Evolutionary conservation across 768 basidiomycete genomes (phyloP).

Genomic region (Brasilioporus rufonigricans): DNA sequence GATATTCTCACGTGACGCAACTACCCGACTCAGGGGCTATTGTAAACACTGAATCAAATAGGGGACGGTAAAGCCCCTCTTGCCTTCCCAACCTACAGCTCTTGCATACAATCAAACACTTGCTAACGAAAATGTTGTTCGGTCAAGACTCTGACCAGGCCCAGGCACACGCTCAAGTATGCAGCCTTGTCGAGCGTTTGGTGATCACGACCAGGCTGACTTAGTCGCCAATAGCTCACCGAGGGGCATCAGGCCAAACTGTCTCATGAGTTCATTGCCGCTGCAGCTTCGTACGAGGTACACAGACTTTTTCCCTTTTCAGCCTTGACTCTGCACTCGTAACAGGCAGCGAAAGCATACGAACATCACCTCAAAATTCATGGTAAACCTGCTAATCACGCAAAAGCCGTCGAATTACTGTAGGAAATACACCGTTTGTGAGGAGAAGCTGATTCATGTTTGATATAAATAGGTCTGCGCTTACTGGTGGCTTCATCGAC

Average conservation of each 20-base stretch:
- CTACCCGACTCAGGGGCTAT: neutral
- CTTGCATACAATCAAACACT: neutral
- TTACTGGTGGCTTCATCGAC: slow-evolving; percentile 28
- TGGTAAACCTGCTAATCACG: slow-evolving; percentile 25
- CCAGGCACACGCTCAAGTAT: slow-evolving; percentile 18
- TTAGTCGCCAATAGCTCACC: slow-evolving; percentile 8
- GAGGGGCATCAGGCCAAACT: slow-evolving; percentile 20
- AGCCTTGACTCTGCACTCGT: neutral
- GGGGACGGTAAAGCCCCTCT: neutral
- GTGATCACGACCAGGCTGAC: neutral
- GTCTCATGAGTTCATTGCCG: slow-evolving; percentile 28
- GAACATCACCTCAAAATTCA: slow-evolving; percentile 16
- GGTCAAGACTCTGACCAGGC: slow-evolving; percentile 24
- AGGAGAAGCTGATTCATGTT: neutral
- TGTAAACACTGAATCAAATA: neutral
- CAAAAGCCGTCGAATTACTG: slow-evolving; percentile 24
- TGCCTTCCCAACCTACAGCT: neutral
- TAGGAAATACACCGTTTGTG: slow-evolving; percentile 2
- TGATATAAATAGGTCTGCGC: slow-evolving; percentile 22
- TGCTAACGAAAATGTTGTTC: slow-evolving; percentile 22
- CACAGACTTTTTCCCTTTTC: neutral
- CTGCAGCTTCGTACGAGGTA: slow-evolving; percentile 30
- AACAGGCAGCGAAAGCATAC: slow-evolving; percentile 31
- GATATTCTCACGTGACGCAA: slow-evolving; percentile 8
- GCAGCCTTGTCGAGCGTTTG: neutral